phyloP scores from a whole-genome alignment of 345 rosid species.

The Corchorus olitorius region DNA sequence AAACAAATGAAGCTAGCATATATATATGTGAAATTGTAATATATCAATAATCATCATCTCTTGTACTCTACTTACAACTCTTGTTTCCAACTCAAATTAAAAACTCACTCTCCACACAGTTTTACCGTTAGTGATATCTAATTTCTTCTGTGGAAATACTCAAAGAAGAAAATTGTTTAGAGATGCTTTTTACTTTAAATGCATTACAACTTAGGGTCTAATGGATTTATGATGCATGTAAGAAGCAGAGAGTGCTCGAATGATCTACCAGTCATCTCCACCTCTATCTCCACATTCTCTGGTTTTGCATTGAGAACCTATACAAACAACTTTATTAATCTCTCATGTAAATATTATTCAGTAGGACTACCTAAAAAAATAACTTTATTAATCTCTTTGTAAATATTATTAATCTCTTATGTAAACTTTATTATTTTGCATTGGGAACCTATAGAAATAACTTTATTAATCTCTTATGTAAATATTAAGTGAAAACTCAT shows the following conservation, averaged over 20 bases:
- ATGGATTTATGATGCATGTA: too few relatives aligned
- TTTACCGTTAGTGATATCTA: too few relatives aligned
- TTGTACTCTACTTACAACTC: too few relatives aligned
- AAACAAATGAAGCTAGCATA: not conserved
- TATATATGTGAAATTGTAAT: not conserved
- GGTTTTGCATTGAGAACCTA: slow-evolving; percentile 99
- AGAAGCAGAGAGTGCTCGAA: too few relatives aligned
- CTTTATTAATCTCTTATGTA: slow-evolving; percentile 23
- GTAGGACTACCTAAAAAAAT: not conserved
- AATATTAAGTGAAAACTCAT: not conserved
- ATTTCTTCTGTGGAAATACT: too few relatives aligned
- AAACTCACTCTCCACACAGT: too few relatives aligned
- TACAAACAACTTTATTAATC: slow-evolving; percentile 28
- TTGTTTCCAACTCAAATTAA: too few relatives aligned
- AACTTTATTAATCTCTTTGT: slow-evolving; percentile 23
- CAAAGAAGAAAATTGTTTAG: too few relatives aligned
- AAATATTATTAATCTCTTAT: slow-evolving; percentile 23
- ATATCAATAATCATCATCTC: too few relatives aligned
- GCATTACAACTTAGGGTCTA: too few relatives aligned
- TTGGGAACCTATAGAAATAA: slow-evolving; percentile 73
- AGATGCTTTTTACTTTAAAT: too few relatives aligned
- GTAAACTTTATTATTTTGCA: slow-evolving; percentile 55
- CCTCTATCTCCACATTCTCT: slow-evolving; percentile 99
- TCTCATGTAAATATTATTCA: not conserved
- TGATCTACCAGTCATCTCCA: slow-evolving; percentile 49